Evolutionary conservation across 2,329 filamentous ascomycete species (phyloP).

Genomic region (Fusarium sp.): DNA sequence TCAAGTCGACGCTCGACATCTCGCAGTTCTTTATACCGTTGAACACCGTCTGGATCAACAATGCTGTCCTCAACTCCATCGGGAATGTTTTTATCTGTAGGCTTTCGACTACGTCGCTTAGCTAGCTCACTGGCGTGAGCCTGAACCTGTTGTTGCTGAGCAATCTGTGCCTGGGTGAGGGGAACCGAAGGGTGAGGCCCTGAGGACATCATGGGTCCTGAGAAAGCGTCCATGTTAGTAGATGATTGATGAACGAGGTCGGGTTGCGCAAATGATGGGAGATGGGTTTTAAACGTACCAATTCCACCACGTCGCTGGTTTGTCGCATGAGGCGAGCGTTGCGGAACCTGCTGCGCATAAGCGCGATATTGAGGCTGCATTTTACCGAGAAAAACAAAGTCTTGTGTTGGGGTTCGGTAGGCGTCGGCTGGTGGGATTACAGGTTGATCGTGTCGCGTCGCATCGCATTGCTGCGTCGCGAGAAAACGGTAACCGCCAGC

Average conservation of each 20-base stretch:
- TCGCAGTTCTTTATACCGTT: slow-evolving; percentile 83
- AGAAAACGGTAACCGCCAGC: slow-evolving; percentile 23
- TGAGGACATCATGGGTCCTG: slow-evolving; percentile 65
- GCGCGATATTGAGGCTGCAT: slow-evolving; percentile 66
- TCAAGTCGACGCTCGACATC: slow-evolving; percentile 90
- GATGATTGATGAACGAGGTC: background rate
- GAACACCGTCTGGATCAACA: slow-evolving; percentile 78
- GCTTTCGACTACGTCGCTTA: slow-evolving; percentile 85
- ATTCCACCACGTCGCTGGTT: slow-evolving; percentile 63
- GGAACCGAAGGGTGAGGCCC: slow-evolving; percentile 62
- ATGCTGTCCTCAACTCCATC: slow-evolving; percentile 87
- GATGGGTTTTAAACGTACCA: slow-evolving; percentile 51
- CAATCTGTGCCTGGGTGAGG: slow-evolving; percentile 64
- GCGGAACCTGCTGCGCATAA: slow-evolving; percentile 61
- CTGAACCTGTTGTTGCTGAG: slow-evolving; percentile 61
- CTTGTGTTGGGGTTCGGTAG: slow-evolving; percentile 15
- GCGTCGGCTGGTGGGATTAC: slow-evolving; percentile 20
- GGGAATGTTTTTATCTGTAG: slow-evolving; percentile 93
- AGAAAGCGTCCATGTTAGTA: slow-evolving; percentile 22
- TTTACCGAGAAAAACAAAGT: slow-evolving; percentile 8
- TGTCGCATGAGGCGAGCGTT: slow-evolving; percentile 59
- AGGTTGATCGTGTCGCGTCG: slow-evolving; percentile 42
- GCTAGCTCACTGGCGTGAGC: slow-evolving; percentile 71
- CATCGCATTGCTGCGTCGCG: slow-evolving; percentile 30
- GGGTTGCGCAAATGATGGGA: background rate